Evolutionary conservation across 2,329 filamentous ascomycete species (phyloP).

Genomic region (Sclerotinia borealis): DNA sequence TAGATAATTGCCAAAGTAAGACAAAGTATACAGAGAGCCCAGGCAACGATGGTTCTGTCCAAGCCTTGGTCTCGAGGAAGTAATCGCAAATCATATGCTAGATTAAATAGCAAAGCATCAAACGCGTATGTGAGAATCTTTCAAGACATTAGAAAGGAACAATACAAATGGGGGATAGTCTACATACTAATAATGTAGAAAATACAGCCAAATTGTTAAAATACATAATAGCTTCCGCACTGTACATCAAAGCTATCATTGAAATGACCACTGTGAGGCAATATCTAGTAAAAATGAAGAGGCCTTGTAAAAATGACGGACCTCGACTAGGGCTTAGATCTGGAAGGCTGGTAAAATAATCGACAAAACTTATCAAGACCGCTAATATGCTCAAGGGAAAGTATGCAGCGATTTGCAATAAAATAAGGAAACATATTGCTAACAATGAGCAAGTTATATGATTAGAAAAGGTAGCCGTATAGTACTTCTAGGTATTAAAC

Average conservation of each 20-base stretch:
- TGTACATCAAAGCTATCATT: conserved; percentile 4
- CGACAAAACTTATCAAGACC: conserved; percentile 12
- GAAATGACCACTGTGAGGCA: not conserved
- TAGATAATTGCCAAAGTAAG: conserved; percentile 13
- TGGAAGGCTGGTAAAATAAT: conserved; percentile 13
- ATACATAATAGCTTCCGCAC: conserved; percentile 20
- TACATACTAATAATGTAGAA: conserved; percentile 26
- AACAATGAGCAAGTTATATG: conserved; percentile 19
- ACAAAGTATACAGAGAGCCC: conserved; percentile 17
- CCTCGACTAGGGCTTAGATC: not conserved
- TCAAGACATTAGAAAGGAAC: conserved; percentile 9
- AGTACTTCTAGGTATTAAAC: not conserved
- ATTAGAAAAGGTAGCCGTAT: not conserved
- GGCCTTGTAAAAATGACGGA: not conserved
- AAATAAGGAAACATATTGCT: conserved; percentile 27
- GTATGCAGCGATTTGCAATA: conserved; percentile 26
- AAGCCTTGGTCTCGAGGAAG: conserved; percentile 16
- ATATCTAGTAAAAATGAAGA: conserved; percentile 2
- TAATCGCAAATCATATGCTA: conserved; percentile 17
- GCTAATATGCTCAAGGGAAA: conserved; percentile 14
- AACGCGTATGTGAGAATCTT: conserved; percentile 28
- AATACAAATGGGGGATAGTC: not conserved
- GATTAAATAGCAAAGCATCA: conserved; percentile 25
- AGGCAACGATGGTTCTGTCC: conserved; percentile 14
- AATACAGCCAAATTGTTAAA: conserved; percentile 26